Evolutionary conservation across 331 rosid species (phyloP).

Genomic region (Rhamnella rubrinervis): DNA sequence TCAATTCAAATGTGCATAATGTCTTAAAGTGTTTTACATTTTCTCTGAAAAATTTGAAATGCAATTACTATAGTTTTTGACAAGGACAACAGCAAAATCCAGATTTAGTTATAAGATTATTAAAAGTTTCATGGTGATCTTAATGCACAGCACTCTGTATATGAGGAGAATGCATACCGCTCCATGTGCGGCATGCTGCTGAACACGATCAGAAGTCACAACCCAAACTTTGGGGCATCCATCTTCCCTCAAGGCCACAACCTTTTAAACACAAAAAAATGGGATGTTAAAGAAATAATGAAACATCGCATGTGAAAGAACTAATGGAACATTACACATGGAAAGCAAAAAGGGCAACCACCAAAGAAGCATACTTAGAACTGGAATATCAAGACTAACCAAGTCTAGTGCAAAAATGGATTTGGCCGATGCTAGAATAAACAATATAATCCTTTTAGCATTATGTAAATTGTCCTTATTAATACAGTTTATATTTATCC

Average conservation of each 20-base stretch:
- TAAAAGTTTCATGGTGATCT: neutral
- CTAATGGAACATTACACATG: neutral
- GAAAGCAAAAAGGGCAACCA: neutral
- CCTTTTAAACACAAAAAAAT: constrained; percentile 45
- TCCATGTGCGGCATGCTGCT: constrained; percentile 85
- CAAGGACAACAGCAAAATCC: neutral
- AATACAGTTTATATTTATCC: too few species aligned
- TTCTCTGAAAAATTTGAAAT: too few species aligned
- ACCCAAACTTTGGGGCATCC: constrained; percentile 99
- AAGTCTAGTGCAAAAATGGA: neutral
- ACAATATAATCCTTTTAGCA: too few species aligned
- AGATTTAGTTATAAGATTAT: neutral
- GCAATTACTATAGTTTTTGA: too few species aligned
- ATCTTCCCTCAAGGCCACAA: constrained; percentile 79
- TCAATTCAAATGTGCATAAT: too few species aligned
- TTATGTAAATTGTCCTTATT: too few species aligned
- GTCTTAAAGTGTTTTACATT: too few species aligned
- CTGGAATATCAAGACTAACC: neutral
- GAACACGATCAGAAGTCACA: constrained; percentile 79
- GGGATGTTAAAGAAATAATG: neutral
- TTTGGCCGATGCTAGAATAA: too few species aligned
- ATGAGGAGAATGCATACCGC: constrained; percentile 60
- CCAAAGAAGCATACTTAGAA: neutral
- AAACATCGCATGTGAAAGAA: neutral
- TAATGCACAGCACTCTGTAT: neutral